Base-by-base conservation (phyloP, 495 filamentous ascomycete species). In the Penicillium bovifimosum region DNA sequence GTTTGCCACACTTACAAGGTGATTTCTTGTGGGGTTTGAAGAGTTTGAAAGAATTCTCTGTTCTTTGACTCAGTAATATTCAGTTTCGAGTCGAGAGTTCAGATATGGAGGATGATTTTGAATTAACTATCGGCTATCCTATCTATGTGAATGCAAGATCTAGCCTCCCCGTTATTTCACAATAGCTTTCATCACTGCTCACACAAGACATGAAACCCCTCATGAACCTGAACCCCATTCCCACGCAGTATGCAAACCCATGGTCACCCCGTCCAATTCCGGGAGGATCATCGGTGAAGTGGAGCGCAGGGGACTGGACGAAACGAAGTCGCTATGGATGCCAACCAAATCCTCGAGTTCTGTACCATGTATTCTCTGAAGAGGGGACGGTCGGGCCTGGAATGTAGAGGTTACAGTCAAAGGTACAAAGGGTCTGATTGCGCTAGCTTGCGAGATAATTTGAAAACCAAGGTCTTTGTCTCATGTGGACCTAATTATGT, bases 231-330 rank as follows among this genome's bases (percentile, higher is more conserved):
- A n/a, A n/a, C n/a, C 20, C 4, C 20, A 36, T 36, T 14, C n/a
- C n/a, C 2, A 0, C 16, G 34, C 34, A 5, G 8, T 16, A 36
- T 34, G 4, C 34, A 6, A 26, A 32, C 34, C 29, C 47, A 41
- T 41, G 36, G 36, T 32, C 27, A 32, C 18, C 36, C 16, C 13
- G 6, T 9, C 29, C 48, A 20, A 35, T 41, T 41, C 38, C 28
- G 28, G 20, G 44, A 38, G 42, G 26, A 31, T 43, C 24, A 17
- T 50, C 48, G 48, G 48, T 29, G 6, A 9, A 35, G 48, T 42
- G 48, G 48, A 41, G 48, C n/a, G 40, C 18, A 50, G 31, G 18
- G 13, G 48, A 42, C 29, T 50, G 48, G 48, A 41, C 47, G 31
- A 41, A 9, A 27, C 4, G 13, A 8, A 18, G 29, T 18, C 6